A percentile compares a stretch with the other conserved stretches of the same genome.
Evolutionary conservation across 2,329 filamentous ascomycete species (phyloP).

Genomic region (Hymenoscyphus albidus): DNA sequence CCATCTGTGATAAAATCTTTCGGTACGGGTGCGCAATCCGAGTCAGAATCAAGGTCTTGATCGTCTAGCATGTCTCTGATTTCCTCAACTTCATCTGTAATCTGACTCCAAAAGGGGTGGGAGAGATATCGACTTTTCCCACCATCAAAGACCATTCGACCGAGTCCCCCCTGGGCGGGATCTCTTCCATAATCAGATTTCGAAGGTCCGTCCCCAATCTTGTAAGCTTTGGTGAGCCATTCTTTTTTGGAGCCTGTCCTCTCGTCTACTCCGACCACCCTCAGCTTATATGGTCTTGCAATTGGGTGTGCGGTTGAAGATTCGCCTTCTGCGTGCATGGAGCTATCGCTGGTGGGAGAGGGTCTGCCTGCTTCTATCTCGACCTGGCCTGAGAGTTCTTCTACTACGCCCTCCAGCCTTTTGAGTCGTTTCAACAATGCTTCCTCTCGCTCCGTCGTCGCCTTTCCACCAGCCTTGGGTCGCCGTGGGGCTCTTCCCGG

Average conservation of each 20-base stretch:
- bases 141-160: slow-evolving; percentile 67
- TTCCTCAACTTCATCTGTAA: slow-evolving; percentile 60
- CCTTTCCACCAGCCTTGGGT: slow-evolving; percentile 58
- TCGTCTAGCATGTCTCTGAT: slow-evolving; percentile 34
- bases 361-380: slow-evolving; percentile 30
- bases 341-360: slow-evolving; percentile 28
- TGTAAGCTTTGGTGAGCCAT: slow-evolving; percentile 27
- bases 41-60: slow-evolving; percentile 29
- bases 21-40: slow-evolving; percentile 24
- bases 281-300: slow-evolving; percentile 16
- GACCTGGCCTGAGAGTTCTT: slow-evolving; percentile 62
- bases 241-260: slow-evolving; percentile 24
- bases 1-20: slow-evolving; percentile 54
- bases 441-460: slow-evolving; percentile 57
- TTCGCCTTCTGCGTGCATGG: slow-evolving; percentile 23
- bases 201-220: slow-evolving; percentile 28
- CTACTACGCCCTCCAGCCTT: slow-evolving; percentile 72
- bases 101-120: slow-evolving; percentile 69
- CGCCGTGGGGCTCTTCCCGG: slow-evolving; percentile 60
- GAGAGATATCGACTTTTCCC: slow-evolving; percentile 68
- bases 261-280: slow-evolving; percentile 32
- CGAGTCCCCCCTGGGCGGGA: slow-evolving; percentile 49
- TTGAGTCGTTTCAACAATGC: slow-evolving; percentile 70
- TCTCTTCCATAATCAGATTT: slow-evolving; percentile 34
- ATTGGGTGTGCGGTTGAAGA: slow-evolving; percentile 6